Evolutionary conservation across 2,329 filamentous ascomycete species (phyloP).

Genomic region (Elsinoe fawcettii): DNA sequence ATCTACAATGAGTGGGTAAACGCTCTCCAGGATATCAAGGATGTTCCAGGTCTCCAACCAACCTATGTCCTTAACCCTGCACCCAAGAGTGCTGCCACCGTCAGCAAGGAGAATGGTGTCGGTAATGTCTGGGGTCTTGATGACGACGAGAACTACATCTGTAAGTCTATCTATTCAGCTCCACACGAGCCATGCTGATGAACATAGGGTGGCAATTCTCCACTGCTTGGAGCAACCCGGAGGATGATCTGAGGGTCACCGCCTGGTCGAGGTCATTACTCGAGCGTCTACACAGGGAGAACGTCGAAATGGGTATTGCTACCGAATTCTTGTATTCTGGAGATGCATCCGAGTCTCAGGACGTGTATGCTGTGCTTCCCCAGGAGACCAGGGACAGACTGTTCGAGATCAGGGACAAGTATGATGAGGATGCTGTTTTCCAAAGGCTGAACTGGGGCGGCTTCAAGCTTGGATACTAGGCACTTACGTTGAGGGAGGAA

Average conservation of each 20-base stretch:
- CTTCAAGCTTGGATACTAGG: constrained; percentile 33
- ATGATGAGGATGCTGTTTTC: constrained; percentile 37
- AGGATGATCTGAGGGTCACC: constrained; percentile 4
- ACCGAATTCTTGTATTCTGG: constrained; percentile 5
- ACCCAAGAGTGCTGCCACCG: neutral
- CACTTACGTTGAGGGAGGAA: neutral
- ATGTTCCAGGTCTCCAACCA: neutral
- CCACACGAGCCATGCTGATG: neutral
- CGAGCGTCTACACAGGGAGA: constrained; percentile 2
- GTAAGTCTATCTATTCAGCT: neutral
- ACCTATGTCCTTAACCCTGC: neutral
- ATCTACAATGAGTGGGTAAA: neutral
- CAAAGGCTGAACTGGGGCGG: constrained; percentile 37
- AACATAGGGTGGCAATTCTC: neutral
- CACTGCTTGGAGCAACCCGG: neutral
- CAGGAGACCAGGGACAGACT: constrained; percentile 29
- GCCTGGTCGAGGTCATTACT: neutral
- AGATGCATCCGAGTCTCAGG: constrained; percentile 29
- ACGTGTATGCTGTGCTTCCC: constrained; percentile 37
- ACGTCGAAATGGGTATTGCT: neutral
- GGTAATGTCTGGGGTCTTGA: constrained; percentile 1
- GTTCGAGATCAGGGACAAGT: constrained; percentile 30
- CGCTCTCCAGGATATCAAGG: neutral
- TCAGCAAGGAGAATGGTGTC: neutral
- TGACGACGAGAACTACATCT: constrained; percentile 4